These are phyloP conservation scores for Opeltia flavorubescens DNA, from an alignment of 495 filamentous ascomycete genomes.

Conservation along the genomic window DNA sequence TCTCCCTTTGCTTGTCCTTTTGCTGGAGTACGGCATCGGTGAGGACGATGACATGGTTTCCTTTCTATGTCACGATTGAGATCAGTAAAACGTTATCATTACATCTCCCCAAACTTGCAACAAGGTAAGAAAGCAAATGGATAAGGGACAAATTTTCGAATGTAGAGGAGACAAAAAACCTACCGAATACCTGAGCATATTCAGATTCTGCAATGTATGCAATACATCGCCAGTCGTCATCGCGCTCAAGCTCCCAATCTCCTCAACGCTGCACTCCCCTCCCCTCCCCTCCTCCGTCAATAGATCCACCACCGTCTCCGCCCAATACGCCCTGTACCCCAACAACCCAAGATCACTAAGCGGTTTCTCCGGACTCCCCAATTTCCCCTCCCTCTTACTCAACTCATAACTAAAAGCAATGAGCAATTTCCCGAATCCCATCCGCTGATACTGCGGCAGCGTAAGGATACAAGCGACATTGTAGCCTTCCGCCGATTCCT, in stretches of 20 bases:
- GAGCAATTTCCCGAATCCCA: slow-evolving; percentile 80
- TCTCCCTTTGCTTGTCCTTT: slow-evolving; percentile 53
- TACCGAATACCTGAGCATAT: slow-evolving; percentile 83
- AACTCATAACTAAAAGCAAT: slow-evolving; percentile 98
- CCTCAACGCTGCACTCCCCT: slow-evolving; percentile 65
- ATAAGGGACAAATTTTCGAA: no score
- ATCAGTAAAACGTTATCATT: slow-evolving; percentile 14
- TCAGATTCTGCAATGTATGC: slow-evolving; percentile 79
- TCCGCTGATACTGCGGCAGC: slow-evolving; percentile 86
- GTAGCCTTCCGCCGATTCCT: slow-evolving; percentile 89
- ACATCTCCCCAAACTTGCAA: no score
- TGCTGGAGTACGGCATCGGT: slow-evolving; percentile 67
- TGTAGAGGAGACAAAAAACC: slow-evolving; percentile 12
- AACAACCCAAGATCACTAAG: slow-evolving; percentile 85
- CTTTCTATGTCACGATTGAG: slow-evolving; percentile 44
- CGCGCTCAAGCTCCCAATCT: slow-evolving; percentile 58
- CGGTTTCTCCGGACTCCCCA: slow-evolving; percentile 92
- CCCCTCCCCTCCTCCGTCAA: slow-evolving; percentile 40
- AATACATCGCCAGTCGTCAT: slow-evolving; percentile 96
- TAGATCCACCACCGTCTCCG: slow-evolving; percentile 77
- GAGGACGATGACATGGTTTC: slow-evolving; percentile 83
- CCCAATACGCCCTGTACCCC: slow-evolving; percentile 93
- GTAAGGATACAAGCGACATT: slow-evolving; percentile 97
- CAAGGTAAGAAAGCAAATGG: no score
- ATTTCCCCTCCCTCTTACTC: slow-evolving; percentile 83